Conservation (phyloP, 139 green algal genomes). For the Medakamo hakoo region DNA sequence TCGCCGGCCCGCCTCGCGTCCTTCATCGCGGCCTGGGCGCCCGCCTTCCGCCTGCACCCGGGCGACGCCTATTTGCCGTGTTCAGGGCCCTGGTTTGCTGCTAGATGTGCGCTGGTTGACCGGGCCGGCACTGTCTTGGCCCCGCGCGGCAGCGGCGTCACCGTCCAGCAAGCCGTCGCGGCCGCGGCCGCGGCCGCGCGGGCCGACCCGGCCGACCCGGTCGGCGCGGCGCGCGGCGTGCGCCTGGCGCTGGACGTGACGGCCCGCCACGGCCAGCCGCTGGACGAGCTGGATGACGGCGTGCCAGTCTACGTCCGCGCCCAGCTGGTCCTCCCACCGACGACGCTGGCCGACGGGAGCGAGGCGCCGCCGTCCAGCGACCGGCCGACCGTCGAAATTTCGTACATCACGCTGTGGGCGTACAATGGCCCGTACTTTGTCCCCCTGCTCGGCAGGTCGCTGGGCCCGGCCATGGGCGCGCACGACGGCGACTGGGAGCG, state of each 20-base stretch:
- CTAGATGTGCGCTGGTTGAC: conserved; percentile 11
- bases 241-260: conserved; percentile 10
- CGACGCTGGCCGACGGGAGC: conserved; percentile 5
- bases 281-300: conserved; percentile 9
- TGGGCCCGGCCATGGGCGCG: conserved; percentile 10
- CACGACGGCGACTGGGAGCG: conserved; percentile 41
- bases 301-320: conserved; percentile 27
- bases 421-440: conserved; percentile 27
- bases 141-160: background rate
- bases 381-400: conserved; percentile 24
- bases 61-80: conserved; percentile 20
- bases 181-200: background rate
- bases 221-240: no score
- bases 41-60: conserved; percentile 16
- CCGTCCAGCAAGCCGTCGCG: background rate
- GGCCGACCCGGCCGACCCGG: no score
- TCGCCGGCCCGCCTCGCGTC: conserved; percentile 1
- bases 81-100: conserved; percentile 19
- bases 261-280: conserved; percentile 5
- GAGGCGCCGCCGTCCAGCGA: no score
- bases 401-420: conserved; percentile 28
- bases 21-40: conserved; percentile 4
- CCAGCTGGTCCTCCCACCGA: conserved; percentile 8
- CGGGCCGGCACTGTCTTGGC: background rate
- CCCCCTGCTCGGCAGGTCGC: conserved; percentile 1